These are phyloP conservation scores for Fraxinus cuspidata DNA, from an alignment of 257 asterid species.

Conservation along the genomic window DNA sequence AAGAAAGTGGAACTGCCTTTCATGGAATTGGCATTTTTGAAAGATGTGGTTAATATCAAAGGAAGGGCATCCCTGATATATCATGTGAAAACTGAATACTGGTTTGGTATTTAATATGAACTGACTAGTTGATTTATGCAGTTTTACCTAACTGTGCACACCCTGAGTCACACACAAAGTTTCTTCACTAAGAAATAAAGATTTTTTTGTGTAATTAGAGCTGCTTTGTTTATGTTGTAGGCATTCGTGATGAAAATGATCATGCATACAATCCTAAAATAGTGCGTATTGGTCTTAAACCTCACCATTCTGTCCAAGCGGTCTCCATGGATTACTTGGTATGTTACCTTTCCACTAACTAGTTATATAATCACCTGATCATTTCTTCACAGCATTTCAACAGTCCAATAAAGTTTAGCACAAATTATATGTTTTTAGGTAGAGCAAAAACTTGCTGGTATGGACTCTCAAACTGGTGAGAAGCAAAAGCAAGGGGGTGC, in stretches of 20 bases:
- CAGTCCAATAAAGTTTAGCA: slow-evolving; percentile 14
- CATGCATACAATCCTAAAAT: slow-evolving; percentile 83
- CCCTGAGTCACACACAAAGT: neutral
- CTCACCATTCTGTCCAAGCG: slow-evolving; percentile 91
- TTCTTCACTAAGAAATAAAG: neutral
- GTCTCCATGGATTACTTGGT: slow-evolving; percentile 98
- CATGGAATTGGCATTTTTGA: neutral
- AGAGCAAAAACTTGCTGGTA: slow-evolving; percentile 78
- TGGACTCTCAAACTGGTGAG: slow-evolving; percentile 70
- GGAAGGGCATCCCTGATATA: neutral
- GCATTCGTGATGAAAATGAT: slow-evolving; percentile 90
- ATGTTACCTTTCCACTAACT: slow-evolving; percentile 27
- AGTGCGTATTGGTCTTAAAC: slow-evolving; percentile 89
- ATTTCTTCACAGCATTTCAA: neutral
- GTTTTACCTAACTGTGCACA: neutral
- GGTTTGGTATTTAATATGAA: slow-evolving; percentile 1
- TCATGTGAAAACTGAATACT: neutral
- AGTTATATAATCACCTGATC: slow-evolving; percentile 5
- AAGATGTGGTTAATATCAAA: neutral
- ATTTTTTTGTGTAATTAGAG: slow-evolving; percentile 5
- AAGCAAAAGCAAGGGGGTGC: slow-evolving; percentile 88
- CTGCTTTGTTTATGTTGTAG: slow-evolving; percentile 45
- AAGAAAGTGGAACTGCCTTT: neutral
- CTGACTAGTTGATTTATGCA: neutral
- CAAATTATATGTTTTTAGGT: slow-evolving; percentile 49